Evolutionary conservation across 108 stramenopile genomes (phyloP), one percentile per base, ranked within the genome.

Genomic region (Nitzschia sp.): DNA sequence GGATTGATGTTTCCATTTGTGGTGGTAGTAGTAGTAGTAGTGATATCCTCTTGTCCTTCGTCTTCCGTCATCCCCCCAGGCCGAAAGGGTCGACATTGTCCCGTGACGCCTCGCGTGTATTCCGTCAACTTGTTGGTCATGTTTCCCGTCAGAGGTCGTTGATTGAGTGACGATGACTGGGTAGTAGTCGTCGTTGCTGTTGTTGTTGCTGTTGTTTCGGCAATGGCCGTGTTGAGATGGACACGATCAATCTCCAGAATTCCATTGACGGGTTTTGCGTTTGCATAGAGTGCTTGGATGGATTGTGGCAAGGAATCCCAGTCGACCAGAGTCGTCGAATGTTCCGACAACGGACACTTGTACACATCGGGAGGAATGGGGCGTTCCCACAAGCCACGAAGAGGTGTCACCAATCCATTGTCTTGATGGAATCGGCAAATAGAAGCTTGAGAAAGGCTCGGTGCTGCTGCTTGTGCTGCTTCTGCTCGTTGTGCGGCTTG

Each of bases 81-180:
- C 30, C 69, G 67, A 79, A 93, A 93, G 8, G 89, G 89, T 19
- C 77, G 66, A 45, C 77, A 54, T 33, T 78, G 81, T 36, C 89
- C 88, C 52, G 83, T 68, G 2, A 65, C 50, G 1, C 92, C 92
- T 41, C 92, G 60, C 3, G 92, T 93, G 50, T 87, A 93, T 67
- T 93, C 92, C 16, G 78, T 68, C 33, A 93, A 35, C 59, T 93
- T 93, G 47, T 80, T 81, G 16, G 83, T 80, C 58, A 93, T 50
- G 62, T 93, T 93, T 58, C 87, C 88, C 63, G 55, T 58, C 22
- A 88, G 69, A 2, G 80, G 88, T 33, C 85, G 15, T 29, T 2
- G 19, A 1, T 11, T 44, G 15, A 31, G 13, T 9, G 38, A 41
- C 13, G 38, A 9, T 27, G 72, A 16, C 54, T 36, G 15, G 54